Evolutionary conservation across 768 basidiomycete species (phyloP), one percentile per base, ranked within the genome.

Genomic region (Filobasidium floriforme): DNA sequence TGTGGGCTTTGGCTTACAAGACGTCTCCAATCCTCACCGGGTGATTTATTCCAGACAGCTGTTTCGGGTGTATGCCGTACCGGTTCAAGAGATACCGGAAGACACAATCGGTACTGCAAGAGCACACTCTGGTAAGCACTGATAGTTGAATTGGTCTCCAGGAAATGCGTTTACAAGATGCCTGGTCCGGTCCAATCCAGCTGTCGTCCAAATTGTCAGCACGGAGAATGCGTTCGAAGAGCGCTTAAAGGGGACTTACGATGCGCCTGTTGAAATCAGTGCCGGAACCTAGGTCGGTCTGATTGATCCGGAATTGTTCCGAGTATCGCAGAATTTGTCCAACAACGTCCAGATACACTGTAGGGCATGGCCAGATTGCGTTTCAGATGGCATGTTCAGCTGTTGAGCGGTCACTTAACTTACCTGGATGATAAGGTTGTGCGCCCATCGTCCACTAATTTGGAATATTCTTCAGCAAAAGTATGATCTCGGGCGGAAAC

Each of bases 151-250:
- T 7, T 29, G n/a, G 19, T 41, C 24, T n/a, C 29, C 18, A 19
- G 3, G 4, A 40, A 60, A 7, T 12, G 14, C 22, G 28, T 41
- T 43, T 28, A 62, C 61, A 62, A 62, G 1, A 49, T 49, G 2
- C 61, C 43, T 22, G 61, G 61, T 2, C 61, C 61, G 32, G 61
- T 62, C 26, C 41, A 62, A 26, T 62, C 61, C 24, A 62, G 43
- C 61, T 26, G 40, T 14, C 60, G 40, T 61, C 40, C 24, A n/a
- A n/a, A 7, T 29, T 22, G 7, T 41, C 18, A 28, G 60, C 5
- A 61, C 29, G 10, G 32, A 37, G 4, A 9, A 3, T 37, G 44
- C 41, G 7, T 46, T 37, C 22, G 41, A 22, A 49, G 15, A 22
- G 46, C 22, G 46, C 18, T 49, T 15, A 49, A n/a, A n/a, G 22